Evolutionary conservation across 139 green algal species (phyloP), one percentile per base, ranked within the genome.

Genomic region (Zygnema cylindricum): DNA sequence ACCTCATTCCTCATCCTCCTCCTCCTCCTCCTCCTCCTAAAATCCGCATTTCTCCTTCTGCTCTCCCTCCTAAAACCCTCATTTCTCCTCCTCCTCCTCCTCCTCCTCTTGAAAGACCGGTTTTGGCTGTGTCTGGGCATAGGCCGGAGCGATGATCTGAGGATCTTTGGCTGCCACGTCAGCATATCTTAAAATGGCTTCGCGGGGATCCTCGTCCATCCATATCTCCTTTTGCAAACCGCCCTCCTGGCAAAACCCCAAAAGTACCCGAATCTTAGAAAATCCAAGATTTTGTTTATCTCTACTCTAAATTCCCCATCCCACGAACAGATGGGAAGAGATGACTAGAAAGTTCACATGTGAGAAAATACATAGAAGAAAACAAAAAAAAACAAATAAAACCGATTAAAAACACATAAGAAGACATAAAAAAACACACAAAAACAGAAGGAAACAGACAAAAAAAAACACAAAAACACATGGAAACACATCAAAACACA

Each of bases 141-240:
- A 93, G 25, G 91, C 91, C 0, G 88, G 43, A 22, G 55, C 81
- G 1, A 90, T 91, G 55, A 87, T 81, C 33, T 55, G 73, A 1
- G 85, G 85, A 40, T 93, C 88, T 23, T 89, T 55, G 21, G 49
- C 89, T 35, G 91, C 91, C 0, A 55, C 88, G 35, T 91, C 83
- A 21, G 91, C 91, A 81, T 94, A 86, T 35, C 81, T 69, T 16
- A 94, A 78, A 69, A 94, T 93, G 73, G 89, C 84, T 39, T 92
- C 91, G 0, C 91, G 42, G 38, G 91, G 89, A 43, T 94, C 91
- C 32, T 92, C 77, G 43, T 88, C 83, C 79, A 81, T 88, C 85
- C 78, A 93, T 30, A 82, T 90, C 49, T 94, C 73, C 76, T 92
- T 88, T 22, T 92, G 43, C 41, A 92, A 33, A 23, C 83, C 91